Evolutionary conservation across 768 basidiomycete genomes (phyloP).

Genomic region (Russula compacta): DNA sequence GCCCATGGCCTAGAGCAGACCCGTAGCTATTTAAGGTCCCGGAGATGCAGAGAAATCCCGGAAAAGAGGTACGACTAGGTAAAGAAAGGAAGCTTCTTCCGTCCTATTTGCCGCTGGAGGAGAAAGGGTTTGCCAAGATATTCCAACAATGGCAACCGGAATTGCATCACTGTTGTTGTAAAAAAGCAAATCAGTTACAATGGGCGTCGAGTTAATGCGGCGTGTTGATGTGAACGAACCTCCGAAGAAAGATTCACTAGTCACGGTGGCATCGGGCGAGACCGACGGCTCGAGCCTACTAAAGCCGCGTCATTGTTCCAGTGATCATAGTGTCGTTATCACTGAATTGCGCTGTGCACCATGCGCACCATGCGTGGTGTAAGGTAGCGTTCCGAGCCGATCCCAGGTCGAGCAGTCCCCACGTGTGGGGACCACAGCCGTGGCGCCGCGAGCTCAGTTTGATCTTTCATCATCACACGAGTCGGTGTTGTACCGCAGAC

Average conservation of each 20-base stretch:
- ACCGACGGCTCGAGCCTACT: not conserved
- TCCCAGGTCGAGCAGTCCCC: not conserved
- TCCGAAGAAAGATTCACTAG: not conserved
- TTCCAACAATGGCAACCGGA: not conserved
- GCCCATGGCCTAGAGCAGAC: not conserved
- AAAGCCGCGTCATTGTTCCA: not conserved
- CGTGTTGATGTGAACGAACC: not conserved
- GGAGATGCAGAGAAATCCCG: not conserved
- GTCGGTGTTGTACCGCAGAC: not conserved
- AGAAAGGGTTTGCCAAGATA: not conserved
- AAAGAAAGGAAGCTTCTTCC: not conserved
- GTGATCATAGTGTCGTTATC: not conserved
- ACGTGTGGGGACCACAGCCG: too few species aligned
- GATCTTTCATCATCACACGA: not conserved
- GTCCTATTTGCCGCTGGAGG: not conserved
- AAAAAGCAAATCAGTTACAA: not conserved
- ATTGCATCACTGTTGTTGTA: not conserved
- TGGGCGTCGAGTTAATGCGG: not conserved
- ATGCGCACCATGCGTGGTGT: not conserved
- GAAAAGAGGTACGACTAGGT: not conserved
- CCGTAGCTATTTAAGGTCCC: not conserved
- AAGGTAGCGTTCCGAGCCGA: not conserved
- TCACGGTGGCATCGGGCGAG: not conserved
- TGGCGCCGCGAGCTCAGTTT: too few species aligned
- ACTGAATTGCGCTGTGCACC: not conserved